phyloP scores from a whole-genome alignment of 768 basidiomycete genomes.

The Mycena kentingensis region DNA sequence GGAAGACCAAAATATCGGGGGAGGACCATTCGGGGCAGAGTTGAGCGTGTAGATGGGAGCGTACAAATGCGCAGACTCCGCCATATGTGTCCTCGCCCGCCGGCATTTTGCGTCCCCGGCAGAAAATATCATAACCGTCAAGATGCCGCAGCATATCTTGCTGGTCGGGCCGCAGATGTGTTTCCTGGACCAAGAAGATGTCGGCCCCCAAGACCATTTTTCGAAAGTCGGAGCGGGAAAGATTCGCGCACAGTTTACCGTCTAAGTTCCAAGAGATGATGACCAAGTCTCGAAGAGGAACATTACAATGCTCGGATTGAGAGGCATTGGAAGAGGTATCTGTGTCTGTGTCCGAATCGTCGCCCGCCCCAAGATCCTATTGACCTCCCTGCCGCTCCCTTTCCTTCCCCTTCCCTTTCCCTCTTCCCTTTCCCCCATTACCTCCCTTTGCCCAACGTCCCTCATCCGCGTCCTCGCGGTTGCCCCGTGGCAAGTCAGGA shows the following conservation, averaged over 20 bases:
- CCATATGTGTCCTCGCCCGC: not conserved
- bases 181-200: slow-evolving; percentile 1
- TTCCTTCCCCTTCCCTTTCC: not conserved
- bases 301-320: too few relatives aligned
- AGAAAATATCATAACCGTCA: not conserved
- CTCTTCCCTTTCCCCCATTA: not conserved
- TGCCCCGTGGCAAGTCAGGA: too few relatives aligned
- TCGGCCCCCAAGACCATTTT: not conserved
- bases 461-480: too few relatives aligned
- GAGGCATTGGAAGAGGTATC: not conserved
- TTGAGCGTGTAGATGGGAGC: not conserved
- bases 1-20: not conserved
- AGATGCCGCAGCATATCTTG: not conserved
- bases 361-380: not conserved
- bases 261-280: not conserved
- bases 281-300: not conserved
- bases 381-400: not conserved
- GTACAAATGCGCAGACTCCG: not conserved
- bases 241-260: not conserved
- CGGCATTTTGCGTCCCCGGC: not conserved
- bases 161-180: not conserved
- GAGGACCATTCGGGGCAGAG: not conserved
- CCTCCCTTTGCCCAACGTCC: too few relatives aligned
- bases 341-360: not conserved
- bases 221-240: not conserved